A percentile compares a stretch with the other conserved stretches of the same genome.
These are phyloP conservation scores for Penicillium sp. DNA, from an alignment of 2,329 filamentous ascomycete genomes.

Conservation along the genomic window DNA sequence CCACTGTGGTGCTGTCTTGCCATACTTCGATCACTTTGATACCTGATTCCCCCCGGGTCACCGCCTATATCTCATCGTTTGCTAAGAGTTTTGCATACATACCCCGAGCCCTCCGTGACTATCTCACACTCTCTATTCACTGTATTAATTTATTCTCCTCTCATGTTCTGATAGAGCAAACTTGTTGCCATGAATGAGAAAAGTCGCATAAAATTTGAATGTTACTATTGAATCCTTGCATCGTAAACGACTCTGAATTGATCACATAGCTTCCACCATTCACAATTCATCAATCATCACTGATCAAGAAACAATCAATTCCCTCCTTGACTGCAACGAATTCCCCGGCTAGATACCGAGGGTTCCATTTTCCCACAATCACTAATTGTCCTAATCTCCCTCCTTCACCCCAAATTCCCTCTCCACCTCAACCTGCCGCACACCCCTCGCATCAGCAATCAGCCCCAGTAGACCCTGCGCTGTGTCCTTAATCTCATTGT, in stretches of 20 bases:
- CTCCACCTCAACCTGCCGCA: conserved; percentile 48
- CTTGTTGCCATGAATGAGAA: not conserved
- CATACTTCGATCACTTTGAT: not conserved
- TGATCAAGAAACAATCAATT: not conserved
- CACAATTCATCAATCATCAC: not conserved
- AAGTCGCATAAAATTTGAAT: not conserved
- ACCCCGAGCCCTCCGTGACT: not conserved
- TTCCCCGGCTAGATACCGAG: too few relatives aligned
- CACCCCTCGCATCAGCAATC: conserved; percentile 63
- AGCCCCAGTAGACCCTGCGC: conserved; percentile 65
- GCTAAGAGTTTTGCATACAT: not conserved
- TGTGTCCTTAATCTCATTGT: conserved; percentile 70
- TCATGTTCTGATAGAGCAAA: not conserved
- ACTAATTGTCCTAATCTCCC: conserved; percentile 30
- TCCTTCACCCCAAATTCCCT: conserved; percentile 40
- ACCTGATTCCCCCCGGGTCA: too few relatives aligned
- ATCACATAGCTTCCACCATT: not conserved
- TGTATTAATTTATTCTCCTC: conserved; percentile 5
- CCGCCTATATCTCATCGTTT: not conserved
- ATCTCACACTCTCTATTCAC: not conserved
- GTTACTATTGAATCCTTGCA: not conserved
- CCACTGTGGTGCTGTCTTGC: conserved; percentile 1
- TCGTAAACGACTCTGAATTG: not conserved
- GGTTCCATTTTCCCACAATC: too few relatives aligned
- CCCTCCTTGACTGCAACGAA: not conserved